Base-by-base conservation (phyloP, 306 rosid species). In the Dryas alaskensis region DNA sequence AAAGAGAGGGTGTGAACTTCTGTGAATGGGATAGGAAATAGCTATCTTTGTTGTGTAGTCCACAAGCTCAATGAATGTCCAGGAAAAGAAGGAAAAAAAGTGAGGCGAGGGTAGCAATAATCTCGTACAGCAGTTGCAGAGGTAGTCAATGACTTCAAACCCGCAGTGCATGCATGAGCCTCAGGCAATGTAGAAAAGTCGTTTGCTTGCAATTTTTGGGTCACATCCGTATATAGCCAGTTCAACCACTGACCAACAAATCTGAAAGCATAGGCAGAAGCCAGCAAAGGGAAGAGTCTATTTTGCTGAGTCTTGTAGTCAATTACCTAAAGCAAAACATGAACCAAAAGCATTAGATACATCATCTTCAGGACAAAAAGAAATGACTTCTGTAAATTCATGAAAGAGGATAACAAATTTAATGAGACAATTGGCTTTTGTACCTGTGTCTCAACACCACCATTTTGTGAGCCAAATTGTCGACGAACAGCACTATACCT, bases 121-220 rank as follows among this genome's bases (percentile, higher is more conserved):
- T 42, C 13, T 78, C 98, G 19, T 90, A 94, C 99, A 79, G 99
- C 96, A 81, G 99, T 89, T 55, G 83, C 92, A 11, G 95, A 73
- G 31, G 99, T 94, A 50, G 99, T 94, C 89, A 94, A 60, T 46
- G 96, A 91, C 87, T 94, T 94, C 89, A 94, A 87, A 55, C 99
- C 99, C 1, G 99, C 97, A 59, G 99, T 92, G 83, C 99, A 94
- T 45, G 99, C 97, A 86, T 94, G 99, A 72, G 95, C 97, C 87
- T 94, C 99, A 5, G 99, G 90, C 80, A 94, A 85, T 55, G 97
- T 92, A 11, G 97, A 84, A 80, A 89, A 94, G 53, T 94, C 96
- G 57, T 72, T 88, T 76, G 87, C 92, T 76, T 82, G 86, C 88
- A 94, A 83, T 83, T 90, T 88, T 83, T 84, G 83, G 9, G 92